Evolutionary conservation across 441 rosid species (phyloP).

Genomic region (Eutrema salsugineum): DNA sequence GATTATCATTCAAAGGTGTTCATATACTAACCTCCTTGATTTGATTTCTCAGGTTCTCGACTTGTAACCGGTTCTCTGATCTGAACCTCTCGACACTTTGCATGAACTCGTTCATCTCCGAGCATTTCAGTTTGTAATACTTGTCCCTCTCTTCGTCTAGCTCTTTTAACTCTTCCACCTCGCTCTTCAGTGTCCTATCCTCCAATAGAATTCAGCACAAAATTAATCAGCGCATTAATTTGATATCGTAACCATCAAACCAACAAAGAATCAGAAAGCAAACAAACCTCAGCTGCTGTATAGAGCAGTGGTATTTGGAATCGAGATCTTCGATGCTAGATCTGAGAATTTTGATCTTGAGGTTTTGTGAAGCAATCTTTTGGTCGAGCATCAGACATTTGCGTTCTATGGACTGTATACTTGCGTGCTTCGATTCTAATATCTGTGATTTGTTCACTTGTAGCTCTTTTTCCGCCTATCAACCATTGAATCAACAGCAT

Average conservation of each 20-base stretch:
- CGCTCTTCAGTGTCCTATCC: conserved; percentile 50
- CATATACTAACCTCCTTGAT: conserved; percentile 39
- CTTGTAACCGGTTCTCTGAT: conserved; percentile 29
- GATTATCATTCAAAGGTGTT: not conserved
- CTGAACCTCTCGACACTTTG: conserved; percentile 36
- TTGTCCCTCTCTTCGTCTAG: conserved; percentile 46
- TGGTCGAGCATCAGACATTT: conserved; percentile 55
- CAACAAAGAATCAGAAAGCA: not conserved
- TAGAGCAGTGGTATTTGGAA: conserved; percentile 31
- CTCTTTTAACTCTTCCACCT: conserved; percentile 56
- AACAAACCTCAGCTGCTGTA: conserved; percentile 41
- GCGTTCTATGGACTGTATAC: conserved; percentile 42
- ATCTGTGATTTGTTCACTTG: conserved; percentile 45
- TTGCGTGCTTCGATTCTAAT: conserved; percentile 41
- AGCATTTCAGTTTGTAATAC: conserved; percentile 38
- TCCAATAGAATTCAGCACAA: conserved; percentile 3
- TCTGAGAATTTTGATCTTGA: conserved; percentile 48
- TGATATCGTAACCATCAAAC: not conserved
- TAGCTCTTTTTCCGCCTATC: conserved; percentile 67
- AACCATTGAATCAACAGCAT: not conserved
- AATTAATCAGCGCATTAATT: not conserved
- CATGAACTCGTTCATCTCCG: conserved; percentile 53
- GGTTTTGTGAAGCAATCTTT: conserved; percentile 47
- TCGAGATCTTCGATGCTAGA: conserved; percentile 46
- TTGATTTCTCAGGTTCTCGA: conserved; percentile 36